phyloP scores from a whole-genome alignment of 306 rosid species.

The Sphenostylis stenocarpa region DNA sequence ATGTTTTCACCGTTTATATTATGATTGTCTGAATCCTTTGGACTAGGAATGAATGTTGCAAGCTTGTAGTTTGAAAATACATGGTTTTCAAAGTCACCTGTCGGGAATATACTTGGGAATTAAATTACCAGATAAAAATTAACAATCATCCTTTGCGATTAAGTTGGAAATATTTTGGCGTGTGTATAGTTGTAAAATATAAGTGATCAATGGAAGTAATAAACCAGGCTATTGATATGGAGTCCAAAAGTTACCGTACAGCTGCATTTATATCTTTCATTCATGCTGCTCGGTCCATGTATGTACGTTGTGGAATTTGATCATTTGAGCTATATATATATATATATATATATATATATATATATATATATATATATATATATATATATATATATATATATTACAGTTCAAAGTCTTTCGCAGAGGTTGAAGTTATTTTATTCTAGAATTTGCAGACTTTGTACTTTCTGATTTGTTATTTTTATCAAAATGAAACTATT shows the following conservation, averaged over 20 bases:
- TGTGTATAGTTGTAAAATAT: neutral
- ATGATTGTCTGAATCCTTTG: neutral
- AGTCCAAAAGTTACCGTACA: neutral
- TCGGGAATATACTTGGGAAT: neutral
- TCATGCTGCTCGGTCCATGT: conserved; percentile 3
- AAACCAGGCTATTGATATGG: neutral
- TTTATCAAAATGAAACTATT: neutral
- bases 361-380: no score
- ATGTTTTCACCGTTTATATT: neutral
- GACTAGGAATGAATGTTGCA: neutral
- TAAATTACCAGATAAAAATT: neutral
- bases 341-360: no score
- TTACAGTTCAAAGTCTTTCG: neutral
- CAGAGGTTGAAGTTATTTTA: neutral
- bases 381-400: neutral
- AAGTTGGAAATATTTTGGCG: neutral
- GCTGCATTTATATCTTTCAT: neutral
- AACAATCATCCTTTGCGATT: neutral
- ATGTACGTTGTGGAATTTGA: neutral
- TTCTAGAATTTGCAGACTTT: neutral
- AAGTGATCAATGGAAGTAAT: neutral
- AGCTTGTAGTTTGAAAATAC: conserved; percentile 2
- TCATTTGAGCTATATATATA: neutral
- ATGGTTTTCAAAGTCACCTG: neutral
- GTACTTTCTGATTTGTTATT: neutral